Percentiles rank a stretch among this genome's conserved stretches.
Conservation (phyloP, 768 basidiomycete species). For the Candolleomyces eurysporus region DNA sequence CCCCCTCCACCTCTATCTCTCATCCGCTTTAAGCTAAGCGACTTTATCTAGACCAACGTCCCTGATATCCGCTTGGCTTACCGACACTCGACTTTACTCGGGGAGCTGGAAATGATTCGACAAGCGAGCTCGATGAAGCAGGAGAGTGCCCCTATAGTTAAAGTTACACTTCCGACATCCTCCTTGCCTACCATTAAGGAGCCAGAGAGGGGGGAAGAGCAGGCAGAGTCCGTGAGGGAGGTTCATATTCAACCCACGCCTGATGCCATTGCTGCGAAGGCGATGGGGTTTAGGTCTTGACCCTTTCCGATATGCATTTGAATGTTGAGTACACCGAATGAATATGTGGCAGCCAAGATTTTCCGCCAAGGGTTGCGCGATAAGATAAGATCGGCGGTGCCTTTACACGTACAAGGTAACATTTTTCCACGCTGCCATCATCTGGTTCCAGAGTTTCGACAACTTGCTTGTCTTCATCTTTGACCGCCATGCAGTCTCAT, state of each 20-base stretch:
- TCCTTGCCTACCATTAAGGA: not conserved
- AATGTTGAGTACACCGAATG: too few relatives aligned
- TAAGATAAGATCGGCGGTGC: not conserved
- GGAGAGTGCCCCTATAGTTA: not conserved
- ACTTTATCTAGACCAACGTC: slow-evolving; percentile 79
- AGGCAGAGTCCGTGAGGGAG: not conserved
- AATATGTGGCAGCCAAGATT: too few relatives aligned
- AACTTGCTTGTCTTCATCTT: too few relatives aligned
- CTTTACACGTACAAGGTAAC: not conserved
- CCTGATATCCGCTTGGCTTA: slow-evolving; percentile 89
- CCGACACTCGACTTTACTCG: slow-evolving; percentile 84
- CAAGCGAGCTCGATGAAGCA: slow-evolving; percentile 4
- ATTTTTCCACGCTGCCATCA: too few relatives aligned
- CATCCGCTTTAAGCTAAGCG: not conserved
- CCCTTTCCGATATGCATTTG: not conserved
- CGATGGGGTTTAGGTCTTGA: slow-evolving; percentile 25
- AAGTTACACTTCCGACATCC: not conserved
- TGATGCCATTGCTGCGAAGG: slow-evolving; percentile 35
- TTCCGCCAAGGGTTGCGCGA: too few relatives aligned
- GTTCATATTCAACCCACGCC: slow-evolving; percentile 21
- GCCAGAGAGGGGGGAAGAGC: not conserved
- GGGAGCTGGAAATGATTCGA: slow-evolving; percentile 73
- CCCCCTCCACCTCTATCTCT: not conserved
- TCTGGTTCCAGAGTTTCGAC: too few relatives aligned
- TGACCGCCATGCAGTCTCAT: slow-evolving; percentile 24